phyloP scores from a whole-genome alignment of 2,329 filamentous ascomycete genomes.

The Botrytis deweyae region DNA sequence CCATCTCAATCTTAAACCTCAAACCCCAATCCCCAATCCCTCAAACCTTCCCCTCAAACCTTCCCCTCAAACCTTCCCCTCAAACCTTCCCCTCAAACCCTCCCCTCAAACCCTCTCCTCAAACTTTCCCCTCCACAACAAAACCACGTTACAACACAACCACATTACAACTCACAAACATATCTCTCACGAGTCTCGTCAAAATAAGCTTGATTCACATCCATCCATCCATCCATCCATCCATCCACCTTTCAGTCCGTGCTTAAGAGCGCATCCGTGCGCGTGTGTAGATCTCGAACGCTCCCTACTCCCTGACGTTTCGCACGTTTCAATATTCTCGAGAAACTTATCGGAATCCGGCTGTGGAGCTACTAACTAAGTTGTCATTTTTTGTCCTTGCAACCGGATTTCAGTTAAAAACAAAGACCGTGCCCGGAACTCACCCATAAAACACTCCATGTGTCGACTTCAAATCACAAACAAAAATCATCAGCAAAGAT shows the following conservation, averaged over 20 bases:
- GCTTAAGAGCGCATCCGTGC: not conserved
- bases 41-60: too few relatives aligned
- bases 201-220: not conserved
- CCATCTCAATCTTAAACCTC: too few relatives aligned
- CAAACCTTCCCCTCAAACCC: not conserved
- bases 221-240: too few relatives aligned
- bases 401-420: not conserved
- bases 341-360: not conserved
- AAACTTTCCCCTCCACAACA: not conserved
- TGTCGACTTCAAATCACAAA: not conserved
- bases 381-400: not conserved
- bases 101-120: too few relatives aligned
- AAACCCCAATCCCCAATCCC: too few relatives aligned
- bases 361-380: not conserved
- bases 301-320: not conserved
- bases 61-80: not conserved
- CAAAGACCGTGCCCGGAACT: not conserved
- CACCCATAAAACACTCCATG: not conserved
- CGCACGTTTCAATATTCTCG: not conserved
- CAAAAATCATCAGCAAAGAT: not conserved
- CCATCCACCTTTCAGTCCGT: not conserved
- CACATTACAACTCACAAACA: not conserved
- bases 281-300: not conserved
- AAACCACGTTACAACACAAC: not conserved
- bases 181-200: not conserved